phyloP scores from a whole-genome alignment of 2,329 filamentous ascomycete species.

The Ophiostoma pallidulum region DNA sequence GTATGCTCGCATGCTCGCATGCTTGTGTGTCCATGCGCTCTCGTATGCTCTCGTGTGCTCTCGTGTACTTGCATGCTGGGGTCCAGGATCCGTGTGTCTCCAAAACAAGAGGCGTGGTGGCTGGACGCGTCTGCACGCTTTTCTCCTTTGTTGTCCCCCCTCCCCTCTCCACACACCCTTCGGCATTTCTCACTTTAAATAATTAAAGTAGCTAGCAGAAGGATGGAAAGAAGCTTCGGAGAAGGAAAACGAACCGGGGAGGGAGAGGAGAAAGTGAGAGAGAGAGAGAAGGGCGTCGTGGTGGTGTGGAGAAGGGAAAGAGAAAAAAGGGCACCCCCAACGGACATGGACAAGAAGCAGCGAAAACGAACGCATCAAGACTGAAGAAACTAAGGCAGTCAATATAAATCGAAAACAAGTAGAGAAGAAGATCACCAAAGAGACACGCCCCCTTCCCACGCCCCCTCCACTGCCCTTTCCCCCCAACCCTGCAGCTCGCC shows the following conservation, averaged over 20 bases:
- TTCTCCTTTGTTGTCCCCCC: not conserved
- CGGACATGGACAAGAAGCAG: not conserved
- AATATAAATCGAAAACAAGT: not conserved
- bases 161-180: conserved; percentile 2
- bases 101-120: not conserved
- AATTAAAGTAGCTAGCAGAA: not conserved
- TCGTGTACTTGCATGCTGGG: no score
- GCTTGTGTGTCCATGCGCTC: no score
- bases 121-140: not conserved
- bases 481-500: conserved; percentile 14
- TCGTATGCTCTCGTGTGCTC: no score
- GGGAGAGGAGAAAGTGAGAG: no score
- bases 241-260: conserved; percentile 2
- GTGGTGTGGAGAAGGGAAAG: conserved; percentile 2
- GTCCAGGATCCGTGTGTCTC: no score
- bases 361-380: not conserved
- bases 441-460: not conserved
- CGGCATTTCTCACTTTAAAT: conserved; percentile 4
- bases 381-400: not conserved
- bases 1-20: no score
- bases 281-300: conserved; percentile 1
- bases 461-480: no score
- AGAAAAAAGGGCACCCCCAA: not conserved
- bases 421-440: not conserved
- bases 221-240: conserved; percentile 1